phyloP scores from a whole-genome alignment of 2,329 filamentous ascomycete genomes.

The Thelonectria blattea region DNA sequence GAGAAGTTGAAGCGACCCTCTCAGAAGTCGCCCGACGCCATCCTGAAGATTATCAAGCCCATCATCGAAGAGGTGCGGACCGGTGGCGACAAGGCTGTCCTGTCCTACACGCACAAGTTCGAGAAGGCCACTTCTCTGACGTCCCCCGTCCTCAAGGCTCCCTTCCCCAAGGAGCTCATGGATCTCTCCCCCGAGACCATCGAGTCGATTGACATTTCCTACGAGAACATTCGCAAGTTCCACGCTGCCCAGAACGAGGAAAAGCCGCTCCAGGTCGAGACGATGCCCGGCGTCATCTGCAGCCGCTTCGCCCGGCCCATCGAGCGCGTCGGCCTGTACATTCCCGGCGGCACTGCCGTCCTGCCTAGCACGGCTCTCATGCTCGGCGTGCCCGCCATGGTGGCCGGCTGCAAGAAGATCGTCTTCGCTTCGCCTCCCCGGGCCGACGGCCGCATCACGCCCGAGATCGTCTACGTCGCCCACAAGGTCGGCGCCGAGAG shows the following conservation, averaged over 20 bases:
- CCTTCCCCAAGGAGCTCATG: constrained; percentile 88
- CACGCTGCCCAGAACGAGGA: constrained; percentile 89
- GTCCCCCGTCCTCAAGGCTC: constrained; percentile 86
- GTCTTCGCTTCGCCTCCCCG: constrained; percentile 92
- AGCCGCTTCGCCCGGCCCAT: constrained; percentile 92
- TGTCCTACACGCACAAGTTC: constrained; percentile 97
- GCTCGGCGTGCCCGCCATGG: constrained; percentile 97
- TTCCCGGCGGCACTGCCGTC: constrained; percentile 96
- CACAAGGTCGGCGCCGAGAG: constrained; percentile 96
- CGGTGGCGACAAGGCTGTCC: constrained; percentile 84
- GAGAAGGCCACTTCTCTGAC: constrained; percentile 92
- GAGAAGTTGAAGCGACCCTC: constrained; percentile 86
- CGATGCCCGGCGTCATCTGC: constrained; percentile 96
- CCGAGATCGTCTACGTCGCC: constrained; percentile 96
- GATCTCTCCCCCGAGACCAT: constrained; percentile 81
- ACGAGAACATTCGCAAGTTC: constrained; percentile 93
- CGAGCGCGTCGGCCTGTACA: constrained; percentile 93
- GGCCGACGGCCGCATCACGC: constrained; percentile 86
- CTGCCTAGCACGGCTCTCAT: constrained; percentile 96
- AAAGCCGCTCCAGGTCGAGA: constrained; percentile 84
- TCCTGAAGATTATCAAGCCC: constrained; percentile 87
- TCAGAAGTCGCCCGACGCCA: constrained; percentile 92
- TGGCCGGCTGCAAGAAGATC: constrained; percentile 94
- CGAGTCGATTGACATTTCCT: constrained; percentile 91
- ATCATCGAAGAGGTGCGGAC: constrained; percentile 88